Evolutionary conservation across 2,329 filamentous ascomycete species (phyloP), one percentile per base, ranked within the genome.

Genomic region (Cordyceps cicadae): DNA sequence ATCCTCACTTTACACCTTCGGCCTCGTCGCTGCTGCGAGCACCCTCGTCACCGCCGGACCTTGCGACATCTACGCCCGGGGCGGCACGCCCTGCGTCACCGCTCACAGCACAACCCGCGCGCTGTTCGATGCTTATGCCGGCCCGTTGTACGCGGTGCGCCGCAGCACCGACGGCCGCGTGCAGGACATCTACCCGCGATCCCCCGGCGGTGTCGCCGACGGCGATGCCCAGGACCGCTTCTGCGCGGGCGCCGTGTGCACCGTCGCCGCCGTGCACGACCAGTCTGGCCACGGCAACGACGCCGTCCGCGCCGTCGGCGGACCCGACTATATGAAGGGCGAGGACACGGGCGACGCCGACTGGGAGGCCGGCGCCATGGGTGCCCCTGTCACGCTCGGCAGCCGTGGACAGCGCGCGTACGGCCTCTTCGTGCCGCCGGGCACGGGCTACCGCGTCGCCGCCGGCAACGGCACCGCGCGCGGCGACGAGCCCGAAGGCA

Each of bases 231-330:
- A 88, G 67, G 84, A 87, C 70, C 65, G 72, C 0, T 88, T 88
- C 71, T 88, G 85, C 66, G 70, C 75, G 11, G 70, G 74, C 54
- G 87, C 84, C 0, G 87, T 83, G 14, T 88, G 85, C 66, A 72
- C 86, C 26, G 87, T 88, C 67, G 79, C 79, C 0, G 77, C 82
- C 65, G 86, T 87, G 58, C 87, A 87, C 67, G 86, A 88, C 68
- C 86, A 88, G 70, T 86, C 85, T 14, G 84, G 84, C 59, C 71
- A 71, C 1, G 77, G 77, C 0, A 88, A 88, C 63, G 81, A 88
- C 66, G 81, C 82, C 0, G 79, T 79, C 0, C 85, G 84, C 1
- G 81, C 75, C 34, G 85, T 82, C 65, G 71, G 67, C 0, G 85
- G 85, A 11, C 84, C 84, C 0, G 81, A 82, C 26, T 49, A 75